phyloP scores from a whole-genome alignment of 306 rosid species.

The Malus sieversii region DNA sequence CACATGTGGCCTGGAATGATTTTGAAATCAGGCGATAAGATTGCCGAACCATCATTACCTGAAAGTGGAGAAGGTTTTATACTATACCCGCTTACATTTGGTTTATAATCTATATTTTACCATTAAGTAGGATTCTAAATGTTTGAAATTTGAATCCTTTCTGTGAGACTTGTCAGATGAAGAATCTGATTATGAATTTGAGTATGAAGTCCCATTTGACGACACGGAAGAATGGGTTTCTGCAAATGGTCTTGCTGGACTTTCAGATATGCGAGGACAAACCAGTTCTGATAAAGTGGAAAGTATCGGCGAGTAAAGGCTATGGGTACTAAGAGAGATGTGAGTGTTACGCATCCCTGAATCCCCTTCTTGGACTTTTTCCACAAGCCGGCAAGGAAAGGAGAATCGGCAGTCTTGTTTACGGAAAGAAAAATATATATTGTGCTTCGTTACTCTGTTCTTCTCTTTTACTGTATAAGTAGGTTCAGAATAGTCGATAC shows the following conservation, averaged over 20 bases:
- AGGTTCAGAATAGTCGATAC: background rate
- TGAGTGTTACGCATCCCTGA: background rate
- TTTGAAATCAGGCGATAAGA: conserved; percentile 69
- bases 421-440: background rate
- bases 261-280: conserved; percentile 29
- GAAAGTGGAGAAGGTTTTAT: conserved; percentile 64
- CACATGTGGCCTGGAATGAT: conserved; percentile 97
- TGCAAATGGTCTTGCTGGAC: conserved; percentile 23
- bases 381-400: background rate
- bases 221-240: conserved; percentile 56
- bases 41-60: conserved; percentile 54
- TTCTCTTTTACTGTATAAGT: background rate
- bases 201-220: conserved; percentile 72
- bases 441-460: background rate
- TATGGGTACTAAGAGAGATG: background rate
- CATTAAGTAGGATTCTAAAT: conserved; percentile 12
- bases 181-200: conserved; percentile 79
- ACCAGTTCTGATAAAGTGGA: conserved; percentile 28
- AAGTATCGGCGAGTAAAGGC: conserved; percentile 14
- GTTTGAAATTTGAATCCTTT: conserved; percentile 18
- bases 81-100: background rate
- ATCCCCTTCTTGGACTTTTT: background rate
- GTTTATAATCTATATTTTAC: background rate
- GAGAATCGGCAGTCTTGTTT: background rate
- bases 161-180: conserved; percentile 66